Base-by-base conservation (phyloP, 306 rosid species). In the Cucurbita ficifolia region DNA sequence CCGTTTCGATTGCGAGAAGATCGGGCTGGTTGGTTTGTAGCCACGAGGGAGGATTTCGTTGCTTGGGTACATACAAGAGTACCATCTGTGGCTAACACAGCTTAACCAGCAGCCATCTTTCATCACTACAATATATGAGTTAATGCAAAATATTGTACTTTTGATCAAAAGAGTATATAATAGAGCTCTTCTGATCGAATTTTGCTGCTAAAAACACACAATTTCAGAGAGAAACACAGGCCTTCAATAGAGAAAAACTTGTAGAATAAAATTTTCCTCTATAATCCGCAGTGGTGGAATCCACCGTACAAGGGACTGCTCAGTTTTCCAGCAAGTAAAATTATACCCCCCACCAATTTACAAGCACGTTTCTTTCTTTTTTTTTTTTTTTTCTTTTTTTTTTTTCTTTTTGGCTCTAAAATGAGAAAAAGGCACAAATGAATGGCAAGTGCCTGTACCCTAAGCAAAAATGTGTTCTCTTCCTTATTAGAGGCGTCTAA, bases 281-380 rank as follows among this genome's bases (percentile, higher is more conserved):
- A 73, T 73, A 79, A 82, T 82, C 85, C 65, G 87, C 83, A 75
- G 77, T 45, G 96, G 86, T 86, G 91, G 86, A 84, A 86, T 83
- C 78, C 92, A 87, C 90, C 92, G 75, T 46, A 81, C 83, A 74
- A 81, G 82, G 84, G 83, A 86, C 79, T 83, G 78, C 76, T 83
- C 83, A 75, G 77, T 76, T 76, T 79, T 85, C 59, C 78, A 70
- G 74, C 73, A 80, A 84, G 70, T 79, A 80, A 82, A 92, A 79
- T 78, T 85, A 82, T 87, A 85, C 80, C 87, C 87, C 91, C 97
- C 86, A 85, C 89, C 88, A 83, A 89, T 89, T 77, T 89, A 89
- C 90, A 89, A 77, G 82, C 80, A 68, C 74, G 38, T 79, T 79
- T 50, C 33, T 69, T 14, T 69, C 17, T 49, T 49, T 38, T 7